Base-by-base conservation (phyloP, 352 stramenopile genomes). In the Phytophthora pluvialis region DNA sequence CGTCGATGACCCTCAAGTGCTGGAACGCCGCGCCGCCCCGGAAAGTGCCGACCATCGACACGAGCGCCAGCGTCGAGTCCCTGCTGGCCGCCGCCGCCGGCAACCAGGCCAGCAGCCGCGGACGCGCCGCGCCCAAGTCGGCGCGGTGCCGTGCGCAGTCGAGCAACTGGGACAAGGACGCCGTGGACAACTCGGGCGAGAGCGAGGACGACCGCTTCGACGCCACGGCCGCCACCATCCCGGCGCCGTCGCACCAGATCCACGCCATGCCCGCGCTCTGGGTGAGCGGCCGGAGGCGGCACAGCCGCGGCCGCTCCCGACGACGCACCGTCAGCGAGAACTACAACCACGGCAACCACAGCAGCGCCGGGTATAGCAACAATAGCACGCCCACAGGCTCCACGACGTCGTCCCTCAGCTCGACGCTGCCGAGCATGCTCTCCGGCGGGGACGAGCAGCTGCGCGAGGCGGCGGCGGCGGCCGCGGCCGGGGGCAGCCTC, bases 1-100 rank as follows among this genome's bases (percentile, higher is more conserved):
- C 45, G 64, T 54, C 45, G 36, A 88, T 88, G 79, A 88, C 79
- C 63, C 77, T 88, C 70, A 84, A 86, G 77, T 86, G 74, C 50
- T 86, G 76, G 77, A 78, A 73, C 50, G 76, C 76, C 21, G 58
- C 71, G 16, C 64, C 80, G 44, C 58, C 62, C 11, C 64, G 64
- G 5, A 73, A 80, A 51, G 31, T 71, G 35, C 44, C 67, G 18
- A 39, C 56, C 43, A 62, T 78, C 16, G 38, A 75, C 12, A 70
- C 60, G 11, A 60, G 53, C 42, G 46, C 59, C 16, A 46, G 60
- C 53, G 59, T 75, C 44, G 72, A 79, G 58, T 64, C 71, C n/a
- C 50, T 77, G 10, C 40, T 77, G 28, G 39, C 60, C 21, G 35
- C 50, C 5, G 50, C 60, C 5, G 35, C 21, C 4, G 60, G 36